phyloP scores from a whole-genome alignment of 2,329 filamentous ascomycete genomes.

The Endocalyx cinctus region DNA sequence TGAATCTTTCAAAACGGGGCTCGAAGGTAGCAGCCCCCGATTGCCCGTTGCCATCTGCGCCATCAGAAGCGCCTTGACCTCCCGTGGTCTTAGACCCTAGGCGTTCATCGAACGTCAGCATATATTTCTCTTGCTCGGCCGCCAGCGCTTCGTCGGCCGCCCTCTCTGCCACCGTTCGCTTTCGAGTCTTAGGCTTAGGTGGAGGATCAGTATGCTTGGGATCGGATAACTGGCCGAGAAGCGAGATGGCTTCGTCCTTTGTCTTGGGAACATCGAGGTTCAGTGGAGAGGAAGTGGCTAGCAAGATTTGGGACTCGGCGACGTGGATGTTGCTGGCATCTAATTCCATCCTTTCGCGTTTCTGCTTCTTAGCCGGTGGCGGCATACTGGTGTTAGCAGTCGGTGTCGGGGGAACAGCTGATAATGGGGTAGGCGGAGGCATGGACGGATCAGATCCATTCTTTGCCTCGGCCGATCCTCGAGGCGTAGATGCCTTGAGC shows the following conservation, averaged over 20 bases:
- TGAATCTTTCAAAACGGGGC: constrained; percentile 84
- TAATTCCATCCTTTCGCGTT: constrained; percentile 68
- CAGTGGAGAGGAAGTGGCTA: constrained; percentile 69
- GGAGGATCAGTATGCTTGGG: constrained; percentile 72
- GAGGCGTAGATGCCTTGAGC: constrained; percentile 69
- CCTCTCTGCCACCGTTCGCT: constrained; percentile 90
- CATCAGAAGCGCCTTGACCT: constrained; percentile 52
- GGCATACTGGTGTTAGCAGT: constrained; percentile 55
- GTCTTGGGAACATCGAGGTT: constrained; percentile 72
- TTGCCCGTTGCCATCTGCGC: constrained; percentile 68
- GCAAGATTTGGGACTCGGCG: constrained; percentile 71
- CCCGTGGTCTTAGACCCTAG: constrained; percentile 57
- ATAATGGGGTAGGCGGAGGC: constrained; percentile 63
- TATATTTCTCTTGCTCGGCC: constrained; percentile 83
- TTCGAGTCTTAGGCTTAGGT: constrained; percentile 81
- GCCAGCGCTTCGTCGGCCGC: constrained; percentile 91
- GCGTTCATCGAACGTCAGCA: constrained; percentile 88
- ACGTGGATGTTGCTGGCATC: constrained; percentile 68
- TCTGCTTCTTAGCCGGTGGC: constrained; percentile 61
- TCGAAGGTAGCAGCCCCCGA: constrained; percentile 72
- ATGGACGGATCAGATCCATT: constrained; percentile 30
- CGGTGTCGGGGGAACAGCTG: constrained; percentile 56
- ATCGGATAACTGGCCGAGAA: constrained; percentile 69
- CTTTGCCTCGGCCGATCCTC: constrained; percentile 34
- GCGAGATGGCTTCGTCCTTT: constrained; percentile 62